Evolutionary conservation across 1,284 basidiomycete genomes (phyloP).

Genomic region (Amylostereum areolatum): DNA sequence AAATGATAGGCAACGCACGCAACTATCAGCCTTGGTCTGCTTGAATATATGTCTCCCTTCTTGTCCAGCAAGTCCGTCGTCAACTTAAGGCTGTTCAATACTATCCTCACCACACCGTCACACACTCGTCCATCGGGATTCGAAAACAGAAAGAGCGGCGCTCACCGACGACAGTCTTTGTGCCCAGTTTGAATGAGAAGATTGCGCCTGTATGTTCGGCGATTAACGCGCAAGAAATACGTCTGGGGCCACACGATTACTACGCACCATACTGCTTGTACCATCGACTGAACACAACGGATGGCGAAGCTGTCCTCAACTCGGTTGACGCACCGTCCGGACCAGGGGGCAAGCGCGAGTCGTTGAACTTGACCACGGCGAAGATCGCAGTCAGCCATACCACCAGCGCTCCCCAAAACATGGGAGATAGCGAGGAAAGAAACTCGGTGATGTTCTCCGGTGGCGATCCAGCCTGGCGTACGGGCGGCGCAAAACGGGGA

Average conservation of each 20-base stretch:
- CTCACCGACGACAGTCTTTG: conserved; percentile 5
- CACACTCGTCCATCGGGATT: not conserved
- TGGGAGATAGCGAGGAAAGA: too few relatives aligned
- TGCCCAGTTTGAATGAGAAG: conserved; percentile 10
- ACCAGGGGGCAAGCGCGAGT: too few relatives aligned
- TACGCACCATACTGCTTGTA: not conserved
- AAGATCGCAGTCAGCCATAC: too few relatives aligned
- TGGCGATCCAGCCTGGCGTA: too few relatives aligned
- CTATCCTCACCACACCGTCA: conserved; percentile 11
- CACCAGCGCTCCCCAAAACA: too few relatives aligned
- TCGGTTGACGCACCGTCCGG: too few relatives aligned
- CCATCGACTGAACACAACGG: too few relatives aligned
- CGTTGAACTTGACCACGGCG: too few relatives aligned
- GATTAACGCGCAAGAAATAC: not conserved
- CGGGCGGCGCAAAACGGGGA: too few relatives aligned
- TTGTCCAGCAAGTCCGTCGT: conserved; percentile 31
- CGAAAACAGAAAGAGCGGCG: too few relatives aligned
- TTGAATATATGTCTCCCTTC: conserved; percentile 30
- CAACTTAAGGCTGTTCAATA: conserved; percentile 22
- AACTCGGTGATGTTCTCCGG: too few relatives aligned
- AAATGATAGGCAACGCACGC: conserved; percentile 12
- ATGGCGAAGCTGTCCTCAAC: too few relatives aligned
- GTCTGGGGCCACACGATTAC: not conserved
- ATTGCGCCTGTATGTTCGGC: conserved; percentile 3
- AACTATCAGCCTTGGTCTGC: conserved; percentile 28